phyloP scores from a whole-genome alignment of 2,329 filamentous ascomycete species.

The Exophiala spinifera region DNA sequence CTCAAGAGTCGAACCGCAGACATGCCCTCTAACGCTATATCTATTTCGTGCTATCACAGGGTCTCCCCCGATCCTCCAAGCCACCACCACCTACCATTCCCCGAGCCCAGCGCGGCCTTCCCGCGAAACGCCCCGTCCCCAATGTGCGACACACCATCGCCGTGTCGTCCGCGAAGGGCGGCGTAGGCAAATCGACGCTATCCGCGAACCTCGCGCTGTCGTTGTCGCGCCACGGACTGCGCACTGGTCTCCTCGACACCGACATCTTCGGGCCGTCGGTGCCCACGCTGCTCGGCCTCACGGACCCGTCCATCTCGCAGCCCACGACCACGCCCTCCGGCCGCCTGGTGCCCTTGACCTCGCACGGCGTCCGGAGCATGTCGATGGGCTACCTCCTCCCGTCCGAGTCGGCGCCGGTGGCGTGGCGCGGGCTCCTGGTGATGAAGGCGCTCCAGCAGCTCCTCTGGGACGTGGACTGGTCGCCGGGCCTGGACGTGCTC shows the following conservation, averaged over 20 bases:
- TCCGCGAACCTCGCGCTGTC: constrained; percentile 83
- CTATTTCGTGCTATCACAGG: constrained; percentile 58
- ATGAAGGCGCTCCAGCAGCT: constrained; percentile 96
- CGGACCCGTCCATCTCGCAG: constrained; percentile 32
- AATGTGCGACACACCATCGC: constrained; percentile 89
- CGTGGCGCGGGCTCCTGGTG: constrained; percentile 95
- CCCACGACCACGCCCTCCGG: constrained; percentile 45
- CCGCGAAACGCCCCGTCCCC: constrained; percentile 73
- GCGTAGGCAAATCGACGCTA: constrained; percentile 96
- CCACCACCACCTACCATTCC: constrained; percentile 57
- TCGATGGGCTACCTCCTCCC: constrained; percentile 90
- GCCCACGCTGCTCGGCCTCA: constrained; percentile 80
- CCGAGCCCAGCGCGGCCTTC: constrained; percentile 75
- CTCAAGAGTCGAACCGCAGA: too few species aligned
- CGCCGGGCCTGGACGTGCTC: constrained; percentile 66
- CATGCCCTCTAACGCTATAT: background rate
- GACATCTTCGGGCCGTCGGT: constrained; percentile 97
- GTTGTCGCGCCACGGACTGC: constrained; percentile 76
- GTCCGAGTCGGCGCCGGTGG: constrained; percentile 72
- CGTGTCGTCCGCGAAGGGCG: constrained; percentile 95
- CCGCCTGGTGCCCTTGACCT: constrained; percentile 79
- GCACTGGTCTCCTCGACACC: constrained; percentile 85
- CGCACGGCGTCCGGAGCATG: constrained; percentile 97
- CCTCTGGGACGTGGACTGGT: constrained; percentile 86
- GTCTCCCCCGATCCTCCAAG: constrained; percentile 65